A percentile compares a stretch with the other conserved stretches of the same genome.
Evolutionary conservation across 2,329 filamentous ascomycete genomes (phyloP).

Genomic region (Coleophoma eucalyptorum): DNA sequence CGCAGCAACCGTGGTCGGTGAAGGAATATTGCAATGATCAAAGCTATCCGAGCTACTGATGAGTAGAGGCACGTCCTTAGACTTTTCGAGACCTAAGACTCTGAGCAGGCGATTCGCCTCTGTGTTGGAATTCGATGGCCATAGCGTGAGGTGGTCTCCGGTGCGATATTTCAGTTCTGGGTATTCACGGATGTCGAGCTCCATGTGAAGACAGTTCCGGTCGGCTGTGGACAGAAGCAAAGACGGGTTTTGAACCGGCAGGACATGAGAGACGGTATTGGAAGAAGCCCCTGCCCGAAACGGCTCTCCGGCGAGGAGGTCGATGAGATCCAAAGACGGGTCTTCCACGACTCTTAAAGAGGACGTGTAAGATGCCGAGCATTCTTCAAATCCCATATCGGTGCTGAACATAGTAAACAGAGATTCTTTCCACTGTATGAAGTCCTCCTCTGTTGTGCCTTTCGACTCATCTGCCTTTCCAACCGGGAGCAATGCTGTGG

Average conservation of each 20-base stretch:
- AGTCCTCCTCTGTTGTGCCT: conserved; percentile 17
- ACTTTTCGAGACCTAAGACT: conserved; percentile 6
- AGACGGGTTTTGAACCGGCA: conserved; percentile 5
- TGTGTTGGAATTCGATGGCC: conserved; percentile 15
- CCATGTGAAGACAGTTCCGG: conserved; percentile 18
- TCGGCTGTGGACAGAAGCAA: conserved; percentile 10
- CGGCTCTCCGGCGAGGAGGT: conserved; percentile 14
- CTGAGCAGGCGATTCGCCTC: conserved; percentile 12
- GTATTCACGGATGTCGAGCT: conserved; percentile 11
- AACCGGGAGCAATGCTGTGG: conserved; percentile 8
- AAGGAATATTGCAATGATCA: conserved; percentile 8
- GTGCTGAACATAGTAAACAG: conserved; percentile 8
- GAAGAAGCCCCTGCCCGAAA: conserved; percentile 1
- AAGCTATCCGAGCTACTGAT: conserved; percentile 7
- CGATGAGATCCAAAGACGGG: conserved; percentile 10
- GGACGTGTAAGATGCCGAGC: conserved; percentile 8
- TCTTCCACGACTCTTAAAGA: conserved; percentile 9
- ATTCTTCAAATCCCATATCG: conserved; percentile 6
- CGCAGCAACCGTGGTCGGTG: conserved; percentile 22
- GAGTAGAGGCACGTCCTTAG: conserved; percentile 3
- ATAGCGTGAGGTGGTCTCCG: conserved; percentile 19
- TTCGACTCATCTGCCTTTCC: conserved; percentile 15
- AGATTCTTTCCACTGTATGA: conserved; percentile 14
- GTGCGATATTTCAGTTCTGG: conserved; percentile 20
- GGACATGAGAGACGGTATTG: conserved; percentile 6